Evolutionary conservation across 106 monocot genomes (phyloP).

Genomic region (Dendrobium chrysotoxum): DNA sequence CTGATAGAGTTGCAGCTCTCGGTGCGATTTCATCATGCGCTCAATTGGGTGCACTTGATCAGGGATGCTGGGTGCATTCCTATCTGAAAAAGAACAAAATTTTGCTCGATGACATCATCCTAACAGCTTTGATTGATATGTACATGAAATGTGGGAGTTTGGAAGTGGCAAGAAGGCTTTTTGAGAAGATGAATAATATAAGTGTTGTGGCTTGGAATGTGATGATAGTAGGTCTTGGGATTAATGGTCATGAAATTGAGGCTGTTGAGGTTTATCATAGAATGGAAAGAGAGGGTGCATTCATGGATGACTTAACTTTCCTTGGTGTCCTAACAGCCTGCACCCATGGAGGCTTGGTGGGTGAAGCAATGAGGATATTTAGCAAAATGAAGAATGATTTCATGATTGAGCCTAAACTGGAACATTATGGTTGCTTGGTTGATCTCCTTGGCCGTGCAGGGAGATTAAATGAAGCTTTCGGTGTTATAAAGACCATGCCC

Average conservation of each 20-base stretch:
- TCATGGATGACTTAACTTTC: slow-evolving; percentile 44
- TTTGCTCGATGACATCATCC: slow-evolving; percentile 24
- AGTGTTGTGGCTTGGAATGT: slow-evolving; percentile 51
- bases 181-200: slow-evolving; percentile 16
- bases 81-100: slow-evolving; percentile 34
- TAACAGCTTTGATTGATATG: slow-evolving; percentile 59
- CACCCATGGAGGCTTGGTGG: slow-evolving; percentile 29
- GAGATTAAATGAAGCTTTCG: slow-evolving; percentile 22
- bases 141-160: slow-evolving; percentile 60
- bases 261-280: slow-evolving; percentile 37
- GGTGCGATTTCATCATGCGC: slow-evolving; percentile 36
- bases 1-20: slow-evolving; percentile 29
- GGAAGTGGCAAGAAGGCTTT: slow-evolving; percentile 29
- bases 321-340: slow-evolving; percentile 32
- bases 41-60: slow-evolving; percentile 46
- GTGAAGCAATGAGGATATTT: slow-evolving; percentile 29
- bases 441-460: slow-evolving; percentile 50
- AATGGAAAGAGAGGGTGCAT: slow-evolving; percentile 29
- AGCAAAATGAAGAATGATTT: slow-evolving; percentile 29
- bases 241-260: slow-evolving; percentile 27
- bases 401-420: slow-evolving; percentile 23
- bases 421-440: slow-evolving; percentile 48
- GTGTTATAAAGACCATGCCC: slow-evolving; percentile 27
- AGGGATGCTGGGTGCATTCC: slow-evolving; percentile 49
- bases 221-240: slow-evolving; percentile 59